Percentiles rank a stretch among this genome's conserved stretches.
Evolutionary conservation across 164 flowering plant species (phyloP).

Genomic region (Piper longum): DNA sequence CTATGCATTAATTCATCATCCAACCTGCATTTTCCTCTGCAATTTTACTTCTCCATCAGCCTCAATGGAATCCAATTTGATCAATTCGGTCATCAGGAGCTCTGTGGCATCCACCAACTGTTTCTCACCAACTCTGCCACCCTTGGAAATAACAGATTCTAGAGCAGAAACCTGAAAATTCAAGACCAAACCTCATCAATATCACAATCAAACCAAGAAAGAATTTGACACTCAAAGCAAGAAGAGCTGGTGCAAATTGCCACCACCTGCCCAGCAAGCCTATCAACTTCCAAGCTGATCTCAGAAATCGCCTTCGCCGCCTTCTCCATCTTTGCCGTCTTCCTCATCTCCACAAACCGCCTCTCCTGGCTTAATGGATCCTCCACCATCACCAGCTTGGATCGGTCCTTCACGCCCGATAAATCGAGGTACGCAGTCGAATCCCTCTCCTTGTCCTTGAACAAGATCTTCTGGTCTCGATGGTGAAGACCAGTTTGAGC

Average conservation of each 20-base stretch:
- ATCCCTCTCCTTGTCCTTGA: constrained; percentile 74
- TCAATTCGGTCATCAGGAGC: constrained; percentile 70
- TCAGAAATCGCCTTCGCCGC: constrained; percentile 62
- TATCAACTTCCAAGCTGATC: constrained; percentile 72
- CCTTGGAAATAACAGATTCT: constrained; percentile 52
- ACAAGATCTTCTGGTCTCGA: constrained; percentile 62
- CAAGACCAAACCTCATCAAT: too few species aligned
- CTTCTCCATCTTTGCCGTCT: constrained; percentile 60
- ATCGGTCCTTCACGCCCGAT: constrained; percentile 62
- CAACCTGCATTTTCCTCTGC: constrained; percentile 92
- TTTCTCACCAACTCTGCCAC: constrained; percentile 61
- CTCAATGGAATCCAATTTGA: constrained; percentile 64
- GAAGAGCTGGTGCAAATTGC: background rate
- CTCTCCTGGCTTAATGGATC: constrained; percentile 72
- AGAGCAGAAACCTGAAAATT: constrained; percentile 60
- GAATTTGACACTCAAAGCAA: background rate
- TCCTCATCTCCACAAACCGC: constrained; percentile 61
- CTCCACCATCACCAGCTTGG: constrained; percentile 63
- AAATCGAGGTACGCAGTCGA: constrained; percentile 57
- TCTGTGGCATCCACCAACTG: constrained; percentile 54
- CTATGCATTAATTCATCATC: background rate
- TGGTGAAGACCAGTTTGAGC: constrained; percentile 76
- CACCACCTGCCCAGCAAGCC: constrained; percentile 59
- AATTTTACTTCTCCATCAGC: constrained; percentile 75
- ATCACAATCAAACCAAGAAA: background rate